Conservation (phyloP, 805 yeast genomes). For the Monosporozyma siamensis region DNA sequence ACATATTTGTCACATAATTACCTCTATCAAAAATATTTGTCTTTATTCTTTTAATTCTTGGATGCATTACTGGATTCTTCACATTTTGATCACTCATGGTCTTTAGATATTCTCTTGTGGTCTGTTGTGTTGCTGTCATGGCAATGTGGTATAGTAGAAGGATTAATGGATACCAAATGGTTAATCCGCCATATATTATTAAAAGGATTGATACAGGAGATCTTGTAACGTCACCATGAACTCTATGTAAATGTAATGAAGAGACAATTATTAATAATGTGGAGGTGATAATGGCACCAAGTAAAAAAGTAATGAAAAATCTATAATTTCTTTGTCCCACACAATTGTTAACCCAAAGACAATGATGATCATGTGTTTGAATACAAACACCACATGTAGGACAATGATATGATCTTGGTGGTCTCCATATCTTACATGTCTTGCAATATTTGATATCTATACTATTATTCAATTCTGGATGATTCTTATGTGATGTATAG, state of each 20-base stretch:
- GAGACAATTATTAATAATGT: conserved; percentile 19
- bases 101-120: conserved; percentile 65
- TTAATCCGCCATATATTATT: conserved; percentile 39
- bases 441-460: conserved; percentile 48
- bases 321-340: conserved; percentile 65
- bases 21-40: conserved; percentile 33
- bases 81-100: conserved; percentile 27
- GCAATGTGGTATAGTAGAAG: conserved; percentile 46
- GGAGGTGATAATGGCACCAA: conserved; percentile 30
- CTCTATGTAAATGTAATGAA: conserved; percentile 17
- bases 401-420: conserved; percentile 71
- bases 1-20: conserved; percentile 26
- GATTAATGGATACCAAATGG: conserved; percentile 46
- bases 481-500: neutral
- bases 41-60: conserved; percentile 13
- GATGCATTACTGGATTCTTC: conserved; percentile 25
- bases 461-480: neutral
- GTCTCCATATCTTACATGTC: conserved; percentile 65
- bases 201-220: conserved; percentile 42
- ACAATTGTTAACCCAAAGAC: conserved; percentile 64
- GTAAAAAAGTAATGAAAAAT: conserved; percentile 46
- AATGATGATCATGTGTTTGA: conserved; percentile 57
- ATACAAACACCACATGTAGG: conserved; percentile 59
- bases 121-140: conserved; percentile 47
- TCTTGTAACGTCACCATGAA: conserved; percentile 4